Evolutionary conservation across 1,284 basidiomycete species (phyloP), one percentile per base, ranked within the genome.

Genomic region (Ceratobasidium sp.): DNA sequence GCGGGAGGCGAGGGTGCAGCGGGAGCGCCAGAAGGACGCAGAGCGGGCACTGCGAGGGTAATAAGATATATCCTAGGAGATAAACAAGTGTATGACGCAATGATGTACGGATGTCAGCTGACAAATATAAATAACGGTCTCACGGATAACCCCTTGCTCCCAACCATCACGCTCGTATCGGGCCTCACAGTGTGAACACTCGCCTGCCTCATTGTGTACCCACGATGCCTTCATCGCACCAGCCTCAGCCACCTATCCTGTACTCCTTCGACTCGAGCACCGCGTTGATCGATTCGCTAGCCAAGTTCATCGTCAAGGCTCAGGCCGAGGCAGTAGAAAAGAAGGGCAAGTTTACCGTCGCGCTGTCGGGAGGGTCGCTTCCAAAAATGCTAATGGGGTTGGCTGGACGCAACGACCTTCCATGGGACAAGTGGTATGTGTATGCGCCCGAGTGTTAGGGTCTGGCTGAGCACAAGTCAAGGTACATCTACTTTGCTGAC

Each of bases 401-500:
- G 79, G 89, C 97, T 78, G 88, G 94, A 80, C 86, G 91, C 56
- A 89, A 89, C 67, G 82, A 81, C 61, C 89, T 97, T 17, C 94
- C 94, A 83, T 99, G 98, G 97, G 92, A 97, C 83, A 95, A 95
- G 84, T 99, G 97, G 97, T 96, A 81, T 79, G 89, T 87, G 34
- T 34, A 22, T 64, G 13, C 62, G 29, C 43, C 44, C 80, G 59
- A 76, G 67, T 25, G 43, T 71, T 68, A 64, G 43, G 11, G 62
- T 74, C 65, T 11, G 46, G 62, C 17, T 34, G 49, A 73, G 40
- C 19, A 6, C 11, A 81, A 43, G 34, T 59, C 49, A 84, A 99
- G 97, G 97, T 95, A 99, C 81, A 91, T 99, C 81, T 99, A 94
- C 86, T 99, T 99, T 84, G 96, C 92, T 70, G 98, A 99, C 84